These are phyloP conservation scores for Teunomyces funiuensis DNA, from an alignment of 805 yeast species.

Conservation along the genomic window DNA sequence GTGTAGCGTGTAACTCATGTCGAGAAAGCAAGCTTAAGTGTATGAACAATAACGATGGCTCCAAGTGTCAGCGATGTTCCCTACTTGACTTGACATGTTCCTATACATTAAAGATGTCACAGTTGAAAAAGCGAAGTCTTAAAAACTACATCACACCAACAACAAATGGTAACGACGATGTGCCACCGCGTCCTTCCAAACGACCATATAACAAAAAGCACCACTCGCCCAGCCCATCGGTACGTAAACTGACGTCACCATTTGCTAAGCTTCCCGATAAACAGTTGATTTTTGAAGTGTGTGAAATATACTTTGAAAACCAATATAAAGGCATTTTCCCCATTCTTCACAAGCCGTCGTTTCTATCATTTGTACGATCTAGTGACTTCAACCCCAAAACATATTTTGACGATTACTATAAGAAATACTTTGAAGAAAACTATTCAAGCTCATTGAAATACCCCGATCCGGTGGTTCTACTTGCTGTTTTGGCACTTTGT, in stretches of 20 bases:
- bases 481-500: slow-evolving; percentile 37
- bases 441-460: slow-evolving; percentile 12
- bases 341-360: slow-evolving; percentile 23
- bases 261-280: slow-evolving; percentile 14
- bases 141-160: slow-evolving; percentile 6
- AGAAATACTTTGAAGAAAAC: slow-evolving; percentile 13
- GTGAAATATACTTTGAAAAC: slow-evolving; percentile 24
- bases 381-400: slow-evolving; percentile 20
- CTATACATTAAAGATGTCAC: slow-evolving; percentile 21
- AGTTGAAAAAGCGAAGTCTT: slow-evolving; percentile 14
- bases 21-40: slow-evolving; percentile 15
- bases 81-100: slow-evolving; percentile 17
- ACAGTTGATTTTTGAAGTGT: slow-evolving; percentile 16
- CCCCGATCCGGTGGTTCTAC: slow-evolving; percentile 31
- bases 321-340: slow-evolving; percentile 28
- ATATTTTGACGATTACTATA: slow-evolving; percentile 16
- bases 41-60: slow-evolving; percentile 9
- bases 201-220: neutral
- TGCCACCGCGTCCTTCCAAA: neutral
- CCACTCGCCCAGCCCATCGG: neutral
- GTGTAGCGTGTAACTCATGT: slow-evolving; percentile 16
- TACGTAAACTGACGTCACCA: neutral
- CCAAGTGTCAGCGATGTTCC: slow-evolving; percentile 19
- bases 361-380: slow-evolving; percentile 18
- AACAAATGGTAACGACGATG: neutral